Evolutionary conservation across 177 flowering plant species (phyloP).

Genomic region (Vitis hybrid): DNA sequence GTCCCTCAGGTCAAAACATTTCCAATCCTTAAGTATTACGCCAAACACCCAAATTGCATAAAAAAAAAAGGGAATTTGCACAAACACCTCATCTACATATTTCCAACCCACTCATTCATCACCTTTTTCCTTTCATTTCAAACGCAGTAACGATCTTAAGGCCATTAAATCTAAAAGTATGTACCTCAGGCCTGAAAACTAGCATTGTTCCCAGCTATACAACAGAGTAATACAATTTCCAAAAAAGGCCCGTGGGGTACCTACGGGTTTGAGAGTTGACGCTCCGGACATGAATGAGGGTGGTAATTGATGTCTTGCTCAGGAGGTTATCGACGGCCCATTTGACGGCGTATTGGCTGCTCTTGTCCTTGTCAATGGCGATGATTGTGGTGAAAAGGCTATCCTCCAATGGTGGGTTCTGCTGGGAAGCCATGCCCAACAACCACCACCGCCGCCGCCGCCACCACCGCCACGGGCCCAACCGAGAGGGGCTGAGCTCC

Average conservation of each 20-base stretch:
- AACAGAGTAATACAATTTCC: no score
- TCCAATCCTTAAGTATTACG: no score
- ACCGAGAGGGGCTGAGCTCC: not conserved
- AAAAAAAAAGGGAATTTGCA: not conserved
- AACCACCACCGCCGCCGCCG: not conserved
- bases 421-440: not conserved
- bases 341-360: conserved; percentile 40
- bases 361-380: conserved; percentile 58
- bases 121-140: no score
- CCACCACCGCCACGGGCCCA: not conserved
- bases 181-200: no score
- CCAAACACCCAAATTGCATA: not conserved
- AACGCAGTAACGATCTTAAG: no score
- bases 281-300: conserved; percentile 61
- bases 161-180: no score
- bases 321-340: conserved; percentile 46
- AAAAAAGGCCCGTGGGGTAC: no score
- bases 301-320: conserved; percentile 25
- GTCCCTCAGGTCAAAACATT: not conserved
- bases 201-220: no score
- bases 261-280: conserved; percentile 10
- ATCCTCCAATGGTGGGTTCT: not conserved
- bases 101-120: no score
- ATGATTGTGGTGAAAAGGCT: conserved; percentile 18
- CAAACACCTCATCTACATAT: not conserved